Base-by-base conservation (phyloP, 139 green algal genomes). In the Zygnema circumcarinatum region DNA sequence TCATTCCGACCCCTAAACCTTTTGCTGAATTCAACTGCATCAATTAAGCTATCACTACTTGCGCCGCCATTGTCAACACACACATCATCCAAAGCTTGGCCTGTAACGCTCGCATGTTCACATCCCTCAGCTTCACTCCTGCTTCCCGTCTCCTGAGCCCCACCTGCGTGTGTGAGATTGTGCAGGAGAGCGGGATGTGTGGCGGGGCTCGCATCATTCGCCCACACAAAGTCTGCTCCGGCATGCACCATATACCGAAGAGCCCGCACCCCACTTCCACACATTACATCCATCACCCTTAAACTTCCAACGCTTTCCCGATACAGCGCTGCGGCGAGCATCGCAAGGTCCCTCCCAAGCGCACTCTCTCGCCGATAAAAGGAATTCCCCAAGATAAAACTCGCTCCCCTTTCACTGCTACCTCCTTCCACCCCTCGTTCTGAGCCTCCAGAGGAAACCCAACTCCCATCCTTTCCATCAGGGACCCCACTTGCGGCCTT, bases 301-400 rank as follows among this genome's bases (percentile, higher is more conserved):
- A 95, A 79, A 2, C 54, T 41, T 20, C 86, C 86, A 0, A 67
- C 78, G n/a, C 69, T 40, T 32, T 40, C 40, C 31, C 85, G 74
- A 11, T 94, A 80, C 41, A 78, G 38, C 38, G 11, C 29, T 39
- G 72, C 93, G 3, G 92, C 94, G 7, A 96, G 87, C 0, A 94
- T 79, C 2, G 91, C 68, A 95, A 88, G 89, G 95, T 93, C 22
- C 93, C 84, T 1, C 75, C 92, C 21, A 93, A 62, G 88, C 20
- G 88, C 87, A 80, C 92, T 95, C 75, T 95, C 93, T 22, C 73
- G 42, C 0, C 93, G 82, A 80, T 95, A 95, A 76, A 95, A 95
- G 0, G 91, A 56, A 38, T 31, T 31, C 2, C 56, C 29, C 22
- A 89, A 38, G 33, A 38, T 40, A 20, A 91, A 73, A 81, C 56